Evolutionary conservation across 495 filamentous ascomycete genomes (phyloP), one percentile per base, ranked within the genome.

Genomic region (Podospora appendiculata): DNA sequence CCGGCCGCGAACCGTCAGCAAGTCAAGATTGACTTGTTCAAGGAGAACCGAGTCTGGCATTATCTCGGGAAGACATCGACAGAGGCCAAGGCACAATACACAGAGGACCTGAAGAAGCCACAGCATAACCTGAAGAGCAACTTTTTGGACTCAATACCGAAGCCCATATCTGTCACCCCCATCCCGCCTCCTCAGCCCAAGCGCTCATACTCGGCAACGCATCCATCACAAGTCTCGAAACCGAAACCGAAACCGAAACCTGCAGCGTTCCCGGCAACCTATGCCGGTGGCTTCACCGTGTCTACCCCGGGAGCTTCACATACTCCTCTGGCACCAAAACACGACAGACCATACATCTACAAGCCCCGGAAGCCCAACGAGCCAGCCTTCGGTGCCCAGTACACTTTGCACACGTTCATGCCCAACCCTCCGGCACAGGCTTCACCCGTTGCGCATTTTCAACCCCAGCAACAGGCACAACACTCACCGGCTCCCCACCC

Each of bases 61-160:
- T 98, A 96, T 67, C 77, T 98, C 56, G 88, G 88, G 14, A 79
- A 82, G 60, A 80, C 76, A 45, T 96, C 92, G 43, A 97, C 93
- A 16, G 93, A 98, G 63, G 86, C 90, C 60, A 90, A 85, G 69
- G 85, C 89, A 42, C 88, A 95, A 63, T 98, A 90, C 73, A 95
- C 93, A 32, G 86, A 93, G 57, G 85, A 94, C 72, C 82, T 78
- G 54, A 70, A 70, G 39, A 82, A 79, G 16, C 69, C 62, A 1
- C 57, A 49, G 41, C 73, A 85, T 56, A 84, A 81, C 49, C 55
- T 68, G 33, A 80, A 79, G 66, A 79, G 76, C 52, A 81, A 80
- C 57, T 87, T 82, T 66, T 57, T 86, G 64, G 81, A 84, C 44
- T 78, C 79, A 2, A 68, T 86, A 50, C 78, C 73, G 12, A 80